Percentiles rank a stretch among this genome's conserved stretches.
phyloP scores from a whole-genome alignment of 768 basidiomycete genomes.

The Daedaleopsis sinensis region DNA sequence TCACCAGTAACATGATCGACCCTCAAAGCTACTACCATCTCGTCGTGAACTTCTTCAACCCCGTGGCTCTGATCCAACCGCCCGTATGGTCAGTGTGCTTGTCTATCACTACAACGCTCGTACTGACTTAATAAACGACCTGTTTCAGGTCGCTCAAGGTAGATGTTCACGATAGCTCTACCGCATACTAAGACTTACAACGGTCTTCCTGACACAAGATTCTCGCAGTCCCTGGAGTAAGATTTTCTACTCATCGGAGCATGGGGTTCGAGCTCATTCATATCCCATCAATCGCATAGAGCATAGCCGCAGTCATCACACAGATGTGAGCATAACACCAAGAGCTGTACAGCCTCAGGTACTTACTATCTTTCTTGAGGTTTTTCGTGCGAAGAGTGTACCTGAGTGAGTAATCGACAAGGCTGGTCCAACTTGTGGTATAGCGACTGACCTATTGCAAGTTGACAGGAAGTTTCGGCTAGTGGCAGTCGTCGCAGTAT shows the following conservation, averaged over 20 bases:
- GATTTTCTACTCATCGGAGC: no score
- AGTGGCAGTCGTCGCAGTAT: neutral
- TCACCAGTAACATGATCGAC: no score
- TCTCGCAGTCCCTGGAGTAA: neutral
- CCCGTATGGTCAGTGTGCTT: neutral
- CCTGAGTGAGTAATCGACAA: neutral
- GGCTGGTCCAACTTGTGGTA: no score
- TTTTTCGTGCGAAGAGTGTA: neutral
- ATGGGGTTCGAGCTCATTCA: no score
- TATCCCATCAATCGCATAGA: neutral
- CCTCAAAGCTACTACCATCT: constrained; percentile 13
- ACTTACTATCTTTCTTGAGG: no score
- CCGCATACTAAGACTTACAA: neutral
- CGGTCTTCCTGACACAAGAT: neutral
- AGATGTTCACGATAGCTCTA: no score
- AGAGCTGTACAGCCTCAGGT: no score
- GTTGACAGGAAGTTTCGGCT: neutral
- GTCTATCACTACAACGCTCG: neutral
- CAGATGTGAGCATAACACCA: constrained; percentile 8
- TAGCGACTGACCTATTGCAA: no score
- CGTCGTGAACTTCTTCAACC: constrained; percentile 4
- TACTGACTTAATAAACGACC: no score
- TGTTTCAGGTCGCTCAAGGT: neutral
- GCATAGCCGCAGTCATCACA: neutral
- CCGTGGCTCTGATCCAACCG: neutral